A percentile compares a stretch with the other conserved stretches of the same genome.
phyloP scores from a whole-genome alignment of 164 flowering plant genomes.

The Vitis rotundifolia region DNA sequence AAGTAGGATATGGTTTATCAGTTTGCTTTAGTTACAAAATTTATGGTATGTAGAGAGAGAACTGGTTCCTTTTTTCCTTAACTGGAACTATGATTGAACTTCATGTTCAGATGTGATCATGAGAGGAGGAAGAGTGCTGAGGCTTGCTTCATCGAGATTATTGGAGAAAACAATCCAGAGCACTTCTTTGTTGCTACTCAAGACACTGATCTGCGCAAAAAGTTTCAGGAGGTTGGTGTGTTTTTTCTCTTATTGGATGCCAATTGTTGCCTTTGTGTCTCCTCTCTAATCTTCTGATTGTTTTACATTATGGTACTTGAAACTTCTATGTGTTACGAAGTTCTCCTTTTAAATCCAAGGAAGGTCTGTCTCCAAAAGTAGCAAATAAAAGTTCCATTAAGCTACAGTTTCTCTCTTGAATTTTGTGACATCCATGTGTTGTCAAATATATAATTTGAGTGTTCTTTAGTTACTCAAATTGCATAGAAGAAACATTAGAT shows the following conservation, averaged over 20 bases:
- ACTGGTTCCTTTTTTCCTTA: neutral
- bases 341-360: no score
- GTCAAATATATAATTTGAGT: no score
- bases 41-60: no score
- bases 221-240: constrained; percentile 57
- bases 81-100: constrained; percentile 1
- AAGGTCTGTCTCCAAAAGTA: no score
- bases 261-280: neutral
- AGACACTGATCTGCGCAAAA: constrained; percentile 64
- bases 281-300: neutral
- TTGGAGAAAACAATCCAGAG: constrained; percentile 74
- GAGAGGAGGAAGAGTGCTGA: constrained; percentile 60
- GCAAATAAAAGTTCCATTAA: no score
- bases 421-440: no score
- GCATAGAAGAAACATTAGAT: no score
- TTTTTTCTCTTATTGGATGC: neutral
- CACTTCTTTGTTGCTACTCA: constrained; percentile 92
- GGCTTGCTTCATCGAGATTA: constrained; percentile 58
- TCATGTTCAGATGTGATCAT: constrained; percentile 75
- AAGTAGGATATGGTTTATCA: no score
- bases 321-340: no score
- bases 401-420: no score
- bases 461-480: no score
- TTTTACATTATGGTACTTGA: neutral
- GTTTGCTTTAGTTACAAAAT: no score